phyloP scores from a whole-genome alignment of 495 filamentous ascomycete genomes.

The Podospora conica region DNA sequence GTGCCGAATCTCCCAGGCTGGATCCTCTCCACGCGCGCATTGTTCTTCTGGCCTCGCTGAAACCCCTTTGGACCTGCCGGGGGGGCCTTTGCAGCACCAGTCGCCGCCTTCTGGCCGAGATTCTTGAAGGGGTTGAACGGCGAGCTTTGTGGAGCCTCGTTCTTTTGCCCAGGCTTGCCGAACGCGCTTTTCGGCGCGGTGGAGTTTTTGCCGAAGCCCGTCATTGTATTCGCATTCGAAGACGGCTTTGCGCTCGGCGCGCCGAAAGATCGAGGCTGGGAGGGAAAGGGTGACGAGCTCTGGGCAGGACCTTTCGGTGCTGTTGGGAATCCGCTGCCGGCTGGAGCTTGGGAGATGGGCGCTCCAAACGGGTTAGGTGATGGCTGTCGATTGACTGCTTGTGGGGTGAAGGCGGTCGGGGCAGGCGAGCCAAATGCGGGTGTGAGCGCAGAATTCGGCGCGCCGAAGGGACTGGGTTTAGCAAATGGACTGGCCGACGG shows the following conservation, averaged over 20 bases:
- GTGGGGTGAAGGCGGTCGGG: not conserved
- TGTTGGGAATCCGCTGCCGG: not conserved
- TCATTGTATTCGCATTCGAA: not conserved
- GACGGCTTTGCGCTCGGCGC: not conserved
- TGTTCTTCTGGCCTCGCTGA: slow-evolving; percentile 11
- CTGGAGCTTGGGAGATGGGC: not conserved
- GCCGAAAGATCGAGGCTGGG: not conserved
- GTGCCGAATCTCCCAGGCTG: slow-evolving; percentile 4
- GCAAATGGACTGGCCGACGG: not conserved
- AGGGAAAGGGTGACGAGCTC: not conserved
- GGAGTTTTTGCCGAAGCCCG: not conserved
- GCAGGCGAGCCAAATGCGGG: not conserved
- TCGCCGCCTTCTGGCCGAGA: slow-evolving; percentile 1
- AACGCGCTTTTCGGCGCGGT: slow-evolving; percentile 7
- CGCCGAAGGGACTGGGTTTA: not conserved
- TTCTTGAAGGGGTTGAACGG: slow-evolving; percentile 7
- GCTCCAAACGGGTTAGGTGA: not conserved
- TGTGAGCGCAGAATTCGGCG: not conserved
- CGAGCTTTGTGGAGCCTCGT: not conserved
- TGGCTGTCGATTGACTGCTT: not conserved
- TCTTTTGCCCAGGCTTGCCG: slow-evolving; percentile 3
- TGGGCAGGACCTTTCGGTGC: not conserved
- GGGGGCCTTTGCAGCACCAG: not conserved
- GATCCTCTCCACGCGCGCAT: slow-evolving; percentile 2
- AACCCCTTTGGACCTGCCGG: slow-evolving; percentile 7